Evolutionary conservation across 1,284 basidiomycete genomes (phyloP).

Genomic region (Cryptococcus sp.): DNA sequence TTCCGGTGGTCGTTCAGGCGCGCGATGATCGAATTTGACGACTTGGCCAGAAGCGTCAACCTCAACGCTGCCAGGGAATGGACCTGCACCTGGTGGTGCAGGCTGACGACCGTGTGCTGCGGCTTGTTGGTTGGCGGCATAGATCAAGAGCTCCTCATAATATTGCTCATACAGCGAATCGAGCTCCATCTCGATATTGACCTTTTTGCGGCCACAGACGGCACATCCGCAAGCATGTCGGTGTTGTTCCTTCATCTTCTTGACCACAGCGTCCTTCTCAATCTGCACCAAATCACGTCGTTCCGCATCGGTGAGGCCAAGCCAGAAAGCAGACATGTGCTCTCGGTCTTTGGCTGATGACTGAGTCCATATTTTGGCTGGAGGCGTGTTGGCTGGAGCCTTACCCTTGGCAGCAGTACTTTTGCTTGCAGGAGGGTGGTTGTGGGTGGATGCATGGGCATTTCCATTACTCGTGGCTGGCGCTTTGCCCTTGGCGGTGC

Average conservation of each 20-base stretch:
- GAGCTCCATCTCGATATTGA: slow-evolving; percentile 97
- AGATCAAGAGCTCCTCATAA: slow-evolving; percentile 98
- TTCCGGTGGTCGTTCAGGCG: slow-evolving; percentile 49
- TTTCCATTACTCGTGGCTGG: slow-evolving; percentile 60
- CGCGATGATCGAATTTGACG: slow-evolving; percentile 58
- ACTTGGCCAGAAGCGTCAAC: slow-evolving; percentile 85
- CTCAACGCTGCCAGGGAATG: slow-evolving; percentile 96
- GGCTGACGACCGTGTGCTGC: slow-evolving; percentile 77
- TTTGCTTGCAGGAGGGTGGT: slow-evolving; percentile 48
- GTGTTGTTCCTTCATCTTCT: slow-evolving; percentile 99
- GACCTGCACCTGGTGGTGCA: slow-evolving; percentile 90
- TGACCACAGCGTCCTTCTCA: slow-evolving; percentile 93
- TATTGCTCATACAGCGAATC: slow-evolving; percentile 99
- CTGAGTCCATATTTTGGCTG: slow-evolving; percentile 72
- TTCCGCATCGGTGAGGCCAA: slow-evolving; percentile 80
- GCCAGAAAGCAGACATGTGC: slow-evolving; percentile 96
- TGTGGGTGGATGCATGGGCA: slow-evolving; percentile 54
- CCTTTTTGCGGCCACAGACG: slow-evolving; percentile 95
- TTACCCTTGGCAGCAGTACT: slow-evolving; percentile 33
- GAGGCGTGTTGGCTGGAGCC: slow-evolving; percentile 31
- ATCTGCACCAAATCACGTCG: slow-evolving; percentile 85
- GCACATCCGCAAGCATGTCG: slow-evolving; percentile 92
- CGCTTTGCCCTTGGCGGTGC: slow-evolving; percentile 50
- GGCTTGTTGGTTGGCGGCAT: slow-evolving; percentile 94
- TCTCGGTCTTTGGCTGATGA: slow-evolving; percentile 88